These are phyloP conservation scores for Saccharomyces hybrid DNA, from an alignment of 1,139 yeast species.

Conservation along the genomic window DNA sequence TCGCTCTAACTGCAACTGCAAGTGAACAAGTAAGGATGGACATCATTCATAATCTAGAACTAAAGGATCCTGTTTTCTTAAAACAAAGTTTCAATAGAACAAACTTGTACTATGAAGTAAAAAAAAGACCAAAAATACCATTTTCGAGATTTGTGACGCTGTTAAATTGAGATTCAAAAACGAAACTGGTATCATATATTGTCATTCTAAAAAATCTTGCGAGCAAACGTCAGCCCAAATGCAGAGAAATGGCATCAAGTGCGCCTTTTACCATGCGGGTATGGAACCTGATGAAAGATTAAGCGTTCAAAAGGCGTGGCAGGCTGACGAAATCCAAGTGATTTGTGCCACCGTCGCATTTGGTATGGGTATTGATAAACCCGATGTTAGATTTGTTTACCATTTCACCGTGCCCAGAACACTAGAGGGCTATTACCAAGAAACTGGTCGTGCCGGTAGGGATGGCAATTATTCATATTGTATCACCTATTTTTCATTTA, in stretches of 20 bases:
- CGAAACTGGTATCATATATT: conserved; percentile 83
- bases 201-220: conserved; percentile 84
- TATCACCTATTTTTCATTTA: conserved; percentile 68
- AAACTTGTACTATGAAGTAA: conserved; percentile 73
- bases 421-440: conserved; percentile 93
- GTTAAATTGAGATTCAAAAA: conserved; percentile 46
- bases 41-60: conserved; percentile 63
- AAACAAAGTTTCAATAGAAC: conserved; percentile 84
- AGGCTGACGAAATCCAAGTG: conserved; percentile 56
- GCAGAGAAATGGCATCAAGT: conserved; percentile 50
- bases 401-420: conserved; percentile 87
- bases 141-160: conserved; percentile 54
- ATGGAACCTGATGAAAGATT: conserved; percentile 72
- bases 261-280: conserved; percentile 89
- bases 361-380: conserved; percentile 98
- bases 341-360: conserved; percentile 97
- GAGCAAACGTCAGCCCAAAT: conserved; percentile 70
- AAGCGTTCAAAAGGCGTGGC: conserved; percentile 74
- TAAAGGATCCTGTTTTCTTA: conserved; percentile 38
- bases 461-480: conserved; percentile 82
- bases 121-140: conserved; percentile 50
- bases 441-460: conserved; percentile 98
- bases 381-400: conserved; percentile 86
- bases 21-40: conserved; percentile 85
- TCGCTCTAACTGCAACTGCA: conserved; percentile 98